Base-by-base conservation (phyloP, 2,329 filamentous ascomycete genomes). In the Hortaea werneckii region DNA sequence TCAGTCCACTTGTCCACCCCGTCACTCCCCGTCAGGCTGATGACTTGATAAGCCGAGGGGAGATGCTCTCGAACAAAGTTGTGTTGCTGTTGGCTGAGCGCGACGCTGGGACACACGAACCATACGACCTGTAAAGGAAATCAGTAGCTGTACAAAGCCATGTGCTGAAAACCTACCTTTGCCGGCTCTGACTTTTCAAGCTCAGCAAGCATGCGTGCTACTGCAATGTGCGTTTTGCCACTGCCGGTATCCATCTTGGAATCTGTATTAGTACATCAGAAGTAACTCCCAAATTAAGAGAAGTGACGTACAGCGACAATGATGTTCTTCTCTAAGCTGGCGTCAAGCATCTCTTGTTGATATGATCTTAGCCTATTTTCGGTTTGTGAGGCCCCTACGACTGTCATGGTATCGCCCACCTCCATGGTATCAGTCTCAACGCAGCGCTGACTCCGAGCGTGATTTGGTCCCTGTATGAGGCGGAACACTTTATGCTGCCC, bases 1-100 rank as follows among this genome's bases (percentile, higher is more conserved):
- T 78, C 73, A 0, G 77, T 80, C 87, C 88, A 95, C 30, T 78
- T 75, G 12, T 92, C 79, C 1, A 88, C 72, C 39, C 79, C 77
- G 51, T 87, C 82, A 10, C 74, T 67, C 8, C 88, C 83, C 8
- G 74, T 81, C 12, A 94, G 70, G 1, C 84, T 61, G 48, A 77
- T 78, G 32, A 79, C 72, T 20, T 78, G 72, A 30, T 79, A 73
- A 0, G 71, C 70, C 1, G 69, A 65, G 13, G 46, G 42, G 4
- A 72, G 50, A 29, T 65, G 53, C 12, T 53, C 50, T 34, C 54
- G 44, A 26, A 72, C 61, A 0, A 65, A 58, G 2, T 55, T 48
- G 48, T 61, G 53, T 45, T 74, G 70, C 49, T 74, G 71, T 39
- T 68, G 57, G 48, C 69, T 69, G n/a, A 74, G 55, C 1, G 67